Evolutionary conservation across 2,329 filamentous ascomycete species (phyloP).

Genomic region (Ampelomyces quisqualis): DNA sequence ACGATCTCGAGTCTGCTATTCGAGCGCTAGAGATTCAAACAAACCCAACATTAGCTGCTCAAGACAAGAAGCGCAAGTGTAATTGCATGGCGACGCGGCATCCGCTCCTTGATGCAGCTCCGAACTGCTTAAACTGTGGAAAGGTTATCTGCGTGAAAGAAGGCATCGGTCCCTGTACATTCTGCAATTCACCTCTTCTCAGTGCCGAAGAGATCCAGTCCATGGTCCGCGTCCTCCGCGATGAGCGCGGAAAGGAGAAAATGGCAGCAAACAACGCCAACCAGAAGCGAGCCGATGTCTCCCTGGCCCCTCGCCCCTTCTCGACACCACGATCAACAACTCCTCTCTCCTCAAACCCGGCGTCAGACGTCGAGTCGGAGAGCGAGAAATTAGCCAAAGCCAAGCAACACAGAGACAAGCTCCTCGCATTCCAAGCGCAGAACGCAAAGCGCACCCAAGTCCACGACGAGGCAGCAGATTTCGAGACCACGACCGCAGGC

Average conservation of each 20-base stretch:
- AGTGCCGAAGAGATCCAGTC: slow-evolving; percentile 72
- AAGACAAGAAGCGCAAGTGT: slow-evolving; percentile 67
- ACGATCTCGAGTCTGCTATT: slow-evolving; percentile 74
- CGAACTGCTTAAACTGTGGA: slow-evolving; percentile 88
- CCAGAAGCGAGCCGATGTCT: slow-evolving; percentile 66
- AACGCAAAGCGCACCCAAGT: slow-evolving; percentile 83
- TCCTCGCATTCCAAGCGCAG: slow-evolving; percentile 80
- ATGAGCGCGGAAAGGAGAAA: slow-evolving; percentile 83
- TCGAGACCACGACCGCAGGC: slow-evolving; percentile 61
- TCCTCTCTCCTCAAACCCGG: slow-evolving; percentile 39
- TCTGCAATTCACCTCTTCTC: slow-evolving; percentile 75
- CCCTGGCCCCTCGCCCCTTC: slow-evolving; percentile 62
- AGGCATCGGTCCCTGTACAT: slow-evolving; percentile 90
- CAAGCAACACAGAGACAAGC: slow-evolving; percentile 74
- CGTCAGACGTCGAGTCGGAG: slow-evolving; percentile 46
- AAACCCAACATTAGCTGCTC: slow-evolving; percentile 68
- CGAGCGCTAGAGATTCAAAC: slow-evolving; percentile 87
- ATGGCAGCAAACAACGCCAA: slow-evolving; percentile 77
- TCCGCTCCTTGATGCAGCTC: slow-evolving; percentile 83
- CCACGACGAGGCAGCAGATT: slow-evolving; percentile 79
- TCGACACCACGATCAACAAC: slow-evolving; percentile 42
- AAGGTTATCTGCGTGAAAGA: slow-evolving; percentile 96
- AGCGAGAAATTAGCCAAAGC: slow-evolving; percentile 68
- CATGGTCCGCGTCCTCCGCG: slow-evolving; percentile 80
- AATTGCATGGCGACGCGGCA: slow-evolving; percentile 87